phyloP scores from a whole-genome alignment of 805 yeast genomes.

The Candida hungchunana region DNA sequence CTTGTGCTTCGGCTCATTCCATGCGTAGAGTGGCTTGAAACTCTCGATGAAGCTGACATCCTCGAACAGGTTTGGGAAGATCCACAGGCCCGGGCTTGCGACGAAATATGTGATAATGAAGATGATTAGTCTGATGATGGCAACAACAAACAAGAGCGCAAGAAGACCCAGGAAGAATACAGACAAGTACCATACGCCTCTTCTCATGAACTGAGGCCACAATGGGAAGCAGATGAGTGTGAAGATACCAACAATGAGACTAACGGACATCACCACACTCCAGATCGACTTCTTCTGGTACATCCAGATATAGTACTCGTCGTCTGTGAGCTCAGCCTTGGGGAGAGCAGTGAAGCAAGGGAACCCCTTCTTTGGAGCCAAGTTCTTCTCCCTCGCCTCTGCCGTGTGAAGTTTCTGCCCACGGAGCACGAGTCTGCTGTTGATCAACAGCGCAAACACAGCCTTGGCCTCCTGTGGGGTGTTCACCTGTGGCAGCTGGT shows the following conservation, averaged over 20 bases:
- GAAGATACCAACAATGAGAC: constrained; percentile 55
- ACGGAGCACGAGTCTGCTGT: constrained; percentile 70
- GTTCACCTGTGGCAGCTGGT: constrained; percentile 43
- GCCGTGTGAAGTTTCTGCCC: constrained; percentile 67
- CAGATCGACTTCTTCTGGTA: constrained; percentile 60
- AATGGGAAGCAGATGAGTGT: constrained; percentile 80
- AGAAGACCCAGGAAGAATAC: constrained; percentile 71
- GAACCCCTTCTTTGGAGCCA: constrained; percentile 56
- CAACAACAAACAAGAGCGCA: constrained; percentile 69
- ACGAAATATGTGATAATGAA: constrained; percentile 55
- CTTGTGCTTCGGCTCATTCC: constrained; percentile 30
- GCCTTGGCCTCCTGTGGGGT: constrained; percentile 55
- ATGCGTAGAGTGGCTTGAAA: constrained; percentile 77
- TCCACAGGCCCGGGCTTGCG: constrained; percentile 80
- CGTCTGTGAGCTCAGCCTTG: constrained; percentile 57
- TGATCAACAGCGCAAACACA: constrained; percentile 63
- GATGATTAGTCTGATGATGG: constrained; percentile 72
- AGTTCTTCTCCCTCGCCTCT: constrained; percentile 56
- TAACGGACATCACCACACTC: constrained; percentile 35
- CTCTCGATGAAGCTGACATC: constrained; percentile 93
- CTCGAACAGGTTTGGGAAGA: constrained; percentile 92
- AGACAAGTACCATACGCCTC: constrained; percentile 87
- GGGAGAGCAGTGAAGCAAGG: constrained; percentile 57
- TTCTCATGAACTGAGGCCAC: constrained; percentile 90
- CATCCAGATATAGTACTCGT: constrained; percentile 80